Percentiles rank a stretch among this genome's conserved stretches.
phyloP scores from a whole-genome alignment of 1,139 yeast species.

The Tardiomyces blankii region DNA sequence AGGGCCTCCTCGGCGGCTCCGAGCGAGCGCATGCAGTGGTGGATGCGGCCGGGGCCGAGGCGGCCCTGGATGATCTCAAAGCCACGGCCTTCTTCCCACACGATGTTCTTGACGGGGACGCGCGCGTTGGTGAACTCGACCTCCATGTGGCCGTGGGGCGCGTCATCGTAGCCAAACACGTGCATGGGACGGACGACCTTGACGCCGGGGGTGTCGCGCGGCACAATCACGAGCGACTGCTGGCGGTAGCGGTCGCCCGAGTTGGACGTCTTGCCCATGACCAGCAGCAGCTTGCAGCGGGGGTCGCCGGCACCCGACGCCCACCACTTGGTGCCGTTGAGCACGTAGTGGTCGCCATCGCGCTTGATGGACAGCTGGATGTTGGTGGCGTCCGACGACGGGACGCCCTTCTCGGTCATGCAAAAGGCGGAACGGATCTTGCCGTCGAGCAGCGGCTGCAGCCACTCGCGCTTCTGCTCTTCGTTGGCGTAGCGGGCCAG shows the following conservation, averaged over 20 bases:
- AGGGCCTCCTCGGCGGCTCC: slow-evolving; percentile 59
- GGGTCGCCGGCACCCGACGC: slow-evolving; percentile 73
- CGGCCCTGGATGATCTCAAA: slow-evolving; percentile 61
- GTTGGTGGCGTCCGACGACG: slow-evolving; percentile 60
- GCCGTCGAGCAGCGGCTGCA: slow-evolving; percentile 48
- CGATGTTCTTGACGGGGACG: slow-evolving; percentile 37
- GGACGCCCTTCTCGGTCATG: slow-evolving; percentile 59
- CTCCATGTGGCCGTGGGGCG: slow-evolving; percentile 69
- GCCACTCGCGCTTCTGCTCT: slow-evolving; percentile 43
- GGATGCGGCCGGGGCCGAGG: slow-evolving; percentile 64
- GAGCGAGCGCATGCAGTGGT: slow-evolving; percentile 62
- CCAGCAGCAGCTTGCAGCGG: slow-evolving; percentile 44
- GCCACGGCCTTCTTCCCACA: slow-evolving; percentile 43
- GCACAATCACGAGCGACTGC: slow-evolving; percentile 52
- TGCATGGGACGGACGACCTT: slow-evolving; percentile 42
- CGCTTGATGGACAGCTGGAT: slow-evolving; percentile 39
- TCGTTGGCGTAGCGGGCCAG: slow-evolving; percentile 48
- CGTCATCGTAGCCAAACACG: slow-evolving; percentile 59
- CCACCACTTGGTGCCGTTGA: slow-evolving; percentile 67
- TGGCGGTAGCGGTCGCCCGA: slow-evolving; percentile 33
- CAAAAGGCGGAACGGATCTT: slow-evolving; percentile 55
- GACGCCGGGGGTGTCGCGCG: slow-evolving; percentile 46
- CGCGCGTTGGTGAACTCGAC: slow-evolving; percentile 43
- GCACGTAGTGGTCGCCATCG: slow-evolving; percentile 40
- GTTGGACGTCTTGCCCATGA: slow-evolving; percentile 50